Percentiles rank a stretch among this genome's conserved stretches.
Conservation (phyloP, 176 grass and related monocot species). For the Carex parvula region DNA sequence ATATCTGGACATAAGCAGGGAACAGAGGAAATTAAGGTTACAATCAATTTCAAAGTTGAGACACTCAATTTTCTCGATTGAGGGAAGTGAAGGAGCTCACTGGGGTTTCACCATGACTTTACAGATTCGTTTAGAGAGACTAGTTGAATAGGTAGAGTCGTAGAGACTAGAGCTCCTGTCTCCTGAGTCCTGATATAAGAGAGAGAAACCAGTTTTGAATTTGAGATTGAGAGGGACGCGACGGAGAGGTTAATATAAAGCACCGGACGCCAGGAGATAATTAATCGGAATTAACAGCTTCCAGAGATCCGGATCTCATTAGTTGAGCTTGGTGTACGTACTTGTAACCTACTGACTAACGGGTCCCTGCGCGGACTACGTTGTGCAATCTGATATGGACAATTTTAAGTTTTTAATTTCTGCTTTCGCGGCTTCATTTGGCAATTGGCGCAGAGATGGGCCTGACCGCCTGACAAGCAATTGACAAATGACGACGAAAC, state of each 20-base stretch:
- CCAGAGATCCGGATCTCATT: constrained; percentile 5
- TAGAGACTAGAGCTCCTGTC: not conserved
- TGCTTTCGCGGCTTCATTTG: too few species aligned
- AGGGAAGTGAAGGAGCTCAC: not conserved
- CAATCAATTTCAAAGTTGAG: not conserved
- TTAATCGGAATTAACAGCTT: constrained; percentile 11
- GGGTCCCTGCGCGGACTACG: not conserved
- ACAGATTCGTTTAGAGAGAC: not conserved
- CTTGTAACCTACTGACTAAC: not conserved
- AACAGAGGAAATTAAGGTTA: not conserved
- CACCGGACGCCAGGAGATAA: constrained; percentile 15
- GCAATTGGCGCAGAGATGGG: too few species aligned
- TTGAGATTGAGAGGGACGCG: constrained; percentile 16
- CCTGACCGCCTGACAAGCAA: too few species aligned
- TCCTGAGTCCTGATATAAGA: not conserved
- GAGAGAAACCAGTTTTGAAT: constrained; percentile 7
- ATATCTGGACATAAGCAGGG: constrained; percentile 34
- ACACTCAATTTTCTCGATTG: not conserved
- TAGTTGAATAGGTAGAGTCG: not conserved
- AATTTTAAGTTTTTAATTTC: too few species aligned
- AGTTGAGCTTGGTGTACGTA: not conserved
- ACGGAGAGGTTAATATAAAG: not conserved
- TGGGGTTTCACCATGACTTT: constrained; percentile 1
- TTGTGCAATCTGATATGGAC: too few species aligned
- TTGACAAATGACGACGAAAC: too few species aligned